Evolutionary conservation across 2,329 filamentous ascomycete genomes (phyloP).

Genomic region (Ciborinia camelliae): DNA sequence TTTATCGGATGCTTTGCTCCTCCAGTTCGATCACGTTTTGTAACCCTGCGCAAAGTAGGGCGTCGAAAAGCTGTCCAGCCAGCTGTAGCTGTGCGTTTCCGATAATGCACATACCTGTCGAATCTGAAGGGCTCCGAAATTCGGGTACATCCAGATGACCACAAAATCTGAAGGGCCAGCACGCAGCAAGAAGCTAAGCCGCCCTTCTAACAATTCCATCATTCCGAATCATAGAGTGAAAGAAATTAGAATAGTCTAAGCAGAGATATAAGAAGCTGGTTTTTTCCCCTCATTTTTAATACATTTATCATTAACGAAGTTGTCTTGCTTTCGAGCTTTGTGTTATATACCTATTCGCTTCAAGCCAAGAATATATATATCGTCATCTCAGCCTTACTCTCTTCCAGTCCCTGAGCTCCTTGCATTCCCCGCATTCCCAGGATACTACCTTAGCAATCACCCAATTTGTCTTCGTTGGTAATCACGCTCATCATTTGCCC

Average conservation of each 20-base stretch:
- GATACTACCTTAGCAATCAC: conserved; percentile 10
- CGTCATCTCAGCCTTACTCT: conserved; percentile 1
- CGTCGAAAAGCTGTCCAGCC: not conserved
- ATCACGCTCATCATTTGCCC: conserved; percentile 23
- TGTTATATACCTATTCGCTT: not conserved
- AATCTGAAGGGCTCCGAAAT: not conserved
- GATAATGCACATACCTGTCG: not conserved
- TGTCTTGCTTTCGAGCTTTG: conserved; percentile 1
- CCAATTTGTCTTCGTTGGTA: conserved; percentile 26
- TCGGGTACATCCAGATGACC: conserved; percentile 1
- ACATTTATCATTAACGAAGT: conserved; percentile 3
- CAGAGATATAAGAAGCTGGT: conserved; percentile 9
- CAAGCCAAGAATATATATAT: not conserved
- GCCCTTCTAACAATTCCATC: not conserved
- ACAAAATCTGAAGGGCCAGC: conserved; percentile 4
- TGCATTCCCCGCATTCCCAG: not conserved
- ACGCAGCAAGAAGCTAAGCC: conserved; percentile 8
- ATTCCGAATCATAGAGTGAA: not conserved
- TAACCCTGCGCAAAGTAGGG: not conserved
- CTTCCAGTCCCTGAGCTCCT: not conserved
- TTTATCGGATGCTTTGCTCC: not conserved
- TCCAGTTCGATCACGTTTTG: not conserved
- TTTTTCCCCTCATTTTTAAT: not conserved
- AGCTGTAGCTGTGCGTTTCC: not conserved
- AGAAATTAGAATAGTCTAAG: not conserved